Evolutionary conservation across 805 yeast genomes (phyloP), one percentile per base, ranked within the genome.

Genomic region (Wickerhamomyces bovis): DNA sequence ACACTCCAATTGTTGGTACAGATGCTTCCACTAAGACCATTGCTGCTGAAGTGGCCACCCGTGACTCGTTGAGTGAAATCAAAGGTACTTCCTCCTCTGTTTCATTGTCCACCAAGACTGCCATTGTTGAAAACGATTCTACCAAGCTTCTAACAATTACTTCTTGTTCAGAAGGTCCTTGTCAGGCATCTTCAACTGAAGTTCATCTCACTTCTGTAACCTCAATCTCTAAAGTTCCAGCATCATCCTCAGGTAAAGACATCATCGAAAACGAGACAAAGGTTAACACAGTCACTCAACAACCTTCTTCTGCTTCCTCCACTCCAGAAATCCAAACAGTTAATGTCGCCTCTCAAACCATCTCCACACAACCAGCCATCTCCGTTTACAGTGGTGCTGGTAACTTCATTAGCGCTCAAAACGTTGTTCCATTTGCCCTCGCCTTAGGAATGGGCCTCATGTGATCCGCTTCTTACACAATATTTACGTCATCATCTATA

Each of bases 81-180:
- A 18, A 18, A 33, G 36, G 36, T 33, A 33, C 36, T 16, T 19
- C 36, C 9, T 16, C 36, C 20, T 5, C 19, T 18, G 12, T 20
- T 33, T 12, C 36, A 33, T 7, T 33, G 8, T 33, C 36, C 4
- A 33, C 20, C 11, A 8, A 33, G 36, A 33, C 20, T 33, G 18
- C 36, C 4, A 16, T 15, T 16, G 12, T 18, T 4, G 20, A 33
- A 33, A n/a, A 16, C 8, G 12, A 16, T 8, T 33, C 36, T 5
- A 33, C 36, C 18, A 33, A 16, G 10, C 20, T 33, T 44, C n/a
- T 45, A 38, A 41, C 46, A 16, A 31, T 22, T 21, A 41, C 44
- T 18, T 9, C 20, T 19, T 38, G 40, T 15, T 38, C 40, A 8
- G 40, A 38, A 20, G 40, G 40, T 20, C 22, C 22, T n/a, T 38